phyloP scores from a whole-genome alignment of 202 grass and related monocot genomes.

The Tripidium arundinaceum region DNA sequence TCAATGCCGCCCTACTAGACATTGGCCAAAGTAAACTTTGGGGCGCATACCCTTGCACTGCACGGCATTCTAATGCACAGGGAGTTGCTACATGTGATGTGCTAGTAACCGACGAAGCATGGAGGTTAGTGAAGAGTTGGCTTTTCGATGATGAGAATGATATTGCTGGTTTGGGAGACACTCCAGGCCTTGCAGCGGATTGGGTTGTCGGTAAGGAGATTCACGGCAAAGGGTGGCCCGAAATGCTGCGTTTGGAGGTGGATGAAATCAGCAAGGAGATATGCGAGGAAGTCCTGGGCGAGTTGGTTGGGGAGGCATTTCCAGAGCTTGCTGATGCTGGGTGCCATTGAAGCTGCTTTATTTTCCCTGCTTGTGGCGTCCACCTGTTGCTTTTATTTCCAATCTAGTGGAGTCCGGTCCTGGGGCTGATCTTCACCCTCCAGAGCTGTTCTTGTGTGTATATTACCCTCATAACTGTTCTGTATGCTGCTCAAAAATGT shows the following conservation, averaged over 20 bases:
- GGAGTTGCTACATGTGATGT: slow-evolving; percentile 25
- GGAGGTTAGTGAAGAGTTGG: slow-evolving; percentile 61
- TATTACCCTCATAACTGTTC: slow-evolving; percentile 27
- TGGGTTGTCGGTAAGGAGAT: slow-evolving; percentile 59
- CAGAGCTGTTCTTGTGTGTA: slow-evolving; percentile 27
- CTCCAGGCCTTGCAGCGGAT: slow-evolving; percentile 39
- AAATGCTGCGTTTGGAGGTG: slow-evolving; percentile 53
- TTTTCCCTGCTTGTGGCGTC: slow-evolving; percentile 40
- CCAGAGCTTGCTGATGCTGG: slow-evolving; percentile 37
- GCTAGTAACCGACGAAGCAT: slow-evolving; percentile 41
- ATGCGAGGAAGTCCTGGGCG: slow-evolving; percentile 44
- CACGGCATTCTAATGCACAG: slow-evolving; percentile 1
- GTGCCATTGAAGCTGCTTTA: slow-evolving; percentile 37
- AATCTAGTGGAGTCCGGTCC: slow-evolving; percentile 40
- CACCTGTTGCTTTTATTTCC: slow-evolving; percentile 48
- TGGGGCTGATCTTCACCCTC: slow-evolving; percentile 22
- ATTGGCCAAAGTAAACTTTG: slow-evolving; percentile 55
- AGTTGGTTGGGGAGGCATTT: slow-evolving; percentile 72
- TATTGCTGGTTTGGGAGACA: slow-evolving; percentile 22
- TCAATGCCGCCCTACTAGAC: slow-evolving; percentile 64
- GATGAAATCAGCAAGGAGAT: slow-evolving; percentile 82
- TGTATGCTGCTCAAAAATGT: slow-evolving; percentile 22
- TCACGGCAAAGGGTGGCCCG: slow-evolving; percentile 42
- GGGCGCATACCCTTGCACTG: slow-evolving; percentile 47
- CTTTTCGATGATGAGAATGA: slow-evolving; percentile 42